A percentile compares a stretch with the other conserved stretches of the same genome.
Conservation (phyloP, 2,329 filamentous ascomycete genomes). For the Nemania abortiva region DNA sequence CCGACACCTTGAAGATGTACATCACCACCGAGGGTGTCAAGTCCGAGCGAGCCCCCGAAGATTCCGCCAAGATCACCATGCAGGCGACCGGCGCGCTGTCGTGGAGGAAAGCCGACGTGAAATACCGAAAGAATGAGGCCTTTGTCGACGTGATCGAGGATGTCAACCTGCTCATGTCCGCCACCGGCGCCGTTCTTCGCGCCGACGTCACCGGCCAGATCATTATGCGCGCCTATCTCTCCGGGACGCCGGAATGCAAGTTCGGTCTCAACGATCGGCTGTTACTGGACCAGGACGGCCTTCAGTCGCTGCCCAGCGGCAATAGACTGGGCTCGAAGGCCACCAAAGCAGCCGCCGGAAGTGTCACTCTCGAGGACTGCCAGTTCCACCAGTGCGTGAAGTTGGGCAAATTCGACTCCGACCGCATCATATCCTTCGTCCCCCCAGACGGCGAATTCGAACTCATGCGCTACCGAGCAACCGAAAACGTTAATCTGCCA, state of each 20-base stretch:
- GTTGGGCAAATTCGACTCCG: slow-evolving; percentile 94
- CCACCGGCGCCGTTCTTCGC: slow-evolving; percentile 91
- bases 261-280: slow-evolving; percentile 97
- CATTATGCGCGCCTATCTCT: slow-evolving; percentile 97
- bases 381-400: slow-evolving; percentile 99
- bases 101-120: slow-evolving; percentile 97
- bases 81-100: slow-evolving; percentile 97
- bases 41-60: slow-evolving; percentile 85
- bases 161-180: slow-evolving; percentile 99
- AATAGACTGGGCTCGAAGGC: slow-evolving; percentile 86
- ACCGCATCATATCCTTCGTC: slow-evolving; percentile 96
- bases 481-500: slow-evolving; percentile 97
- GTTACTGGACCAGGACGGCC: slow-evolving; percentile 82
- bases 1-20: slow-evolving; percentile 99
- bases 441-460: slow-evolving; percentile 98
- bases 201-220: slow-evolving; percentile 98
- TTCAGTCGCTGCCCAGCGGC: slow-evolving; percentile 75
- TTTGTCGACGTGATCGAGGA: slow-evolving; percentile 99
- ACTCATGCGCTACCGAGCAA: slow-evolving; percentile 97
- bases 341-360: slow-evolving; percentile 94
- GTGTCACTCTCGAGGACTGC: slow-evolving; percentile 95
- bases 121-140: slow-evolving; percentile 99
- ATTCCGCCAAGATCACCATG: slow-evolving; percentile 99
- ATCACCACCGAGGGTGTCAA: slow-evolving; percentile 99
- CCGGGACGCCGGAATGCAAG: slow-evolving; percentile 97